Evolutionary conservation across 805 yeast genomes (phyloP).

Genomic region (Ogataea siamensis): DNA sequence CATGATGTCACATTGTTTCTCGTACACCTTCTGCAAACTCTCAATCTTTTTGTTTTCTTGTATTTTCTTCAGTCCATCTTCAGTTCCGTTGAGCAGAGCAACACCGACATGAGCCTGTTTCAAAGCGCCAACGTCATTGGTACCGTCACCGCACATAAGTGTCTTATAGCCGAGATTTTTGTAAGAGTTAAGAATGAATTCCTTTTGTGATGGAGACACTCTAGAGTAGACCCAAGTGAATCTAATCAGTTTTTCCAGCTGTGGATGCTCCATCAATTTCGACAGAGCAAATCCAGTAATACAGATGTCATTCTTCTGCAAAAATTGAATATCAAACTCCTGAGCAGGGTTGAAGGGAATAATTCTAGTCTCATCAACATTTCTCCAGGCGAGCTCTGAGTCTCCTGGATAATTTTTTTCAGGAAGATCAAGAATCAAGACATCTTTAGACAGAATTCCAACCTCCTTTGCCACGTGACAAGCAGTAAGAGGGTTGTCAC

Average conservation of each 20-base stretch:
- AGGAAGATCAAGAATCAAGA: conserved; percentile 81
- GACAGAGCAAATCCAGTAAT: conserved; percentile 88
- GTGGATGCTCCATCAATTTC: conserved; percentile 61
- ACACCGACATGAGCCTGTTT: conserved; percentile 98
- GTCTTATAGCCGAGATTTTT: conserved; percentile 90
- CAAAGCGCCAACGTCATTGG: conserved; percentile 99
- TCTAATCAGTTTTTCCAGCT: conserved; percentile 69
- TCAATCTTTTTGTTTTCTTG: conserved; percentile 76
- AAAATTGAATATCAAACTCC: conserved; percentile 53
- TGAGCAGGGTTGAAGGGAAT: conserved; percentile 65
- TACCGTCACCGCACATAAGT: conserved; percentile 99
- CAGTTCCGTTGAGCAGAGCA: conserved; percentile 96
- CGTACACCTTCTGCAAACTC: conserved; percentile 63
- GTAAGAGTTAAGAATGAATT: conserved; percentile 77
- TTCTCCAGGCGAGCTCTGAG: conserved; percentile 76
- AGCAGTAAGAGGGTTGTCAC: conserved; percentile 98
- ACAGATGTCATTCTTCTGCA: conserved; percentile 77
- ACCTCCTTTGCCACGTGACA: conserved; percentile 97
- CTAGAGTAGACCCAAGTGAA: conserved; percentile 97
- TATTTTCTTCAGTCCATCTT: conserved; percentile 85
- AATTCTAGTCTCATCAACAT: conserved; percentile 70
- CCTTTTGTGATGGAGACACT: conserved; percentile 95
- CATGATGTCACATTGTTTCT: conserved; percentile 80
- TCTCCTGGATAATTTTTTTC: conserved; percentile 58
- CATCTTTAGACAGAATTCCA: conserved; percentile 77